Percentiles rank a stretch among this genome's conserved stretches.
Conservation (phyloP, 352 stramenopile genomes). For the Peronospora farinosa region DNA sequence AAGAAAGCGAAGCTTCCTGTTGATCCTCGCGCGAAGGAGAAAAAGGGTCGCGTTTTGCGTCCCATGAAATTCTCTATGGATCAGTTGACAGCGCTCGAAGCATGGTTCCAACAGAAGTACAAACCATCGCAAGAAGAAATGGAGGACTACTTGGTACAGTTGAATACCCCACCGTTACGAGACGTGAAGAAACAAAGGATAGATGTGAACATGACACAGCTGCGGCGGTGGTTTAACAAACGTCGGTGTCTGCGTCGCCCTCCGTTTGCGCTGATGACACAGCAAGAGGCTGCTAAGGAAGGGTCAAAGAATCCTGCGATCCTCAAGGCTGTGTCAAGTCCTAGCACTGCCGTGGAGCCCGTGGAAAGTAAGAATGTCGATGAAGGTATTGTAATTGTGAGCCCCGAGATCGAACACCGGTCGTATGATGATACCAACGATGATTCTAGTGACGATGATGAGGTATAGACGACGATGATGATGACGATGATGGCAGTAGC, state of each 20-base stretch:
- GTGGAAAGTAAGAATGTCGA: slow-evolving; percentile 25
- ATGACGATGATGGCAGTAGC: slow-evolving; percentile 29
- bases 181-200: slow-evolving; percentile 65
- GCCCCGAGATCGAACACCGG: slow-evolving; percentile 27
- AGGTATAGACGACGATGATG: slow-evolving; percentile 29
- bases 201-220: slow-evolving; percentile 83
- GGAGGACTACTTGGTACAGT: slow-evolving; percentile 59
- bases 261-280: slow-evolving; percentile 79
- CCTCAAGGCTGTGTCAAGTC: slow-evolving; percentile 26
- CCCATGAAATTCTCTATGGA: slow-evolving; percentile 86
- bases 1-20: slow-evolving; percentile 30
- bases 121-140: slow-evolving; percentile 77
- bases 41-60: slow-evolving; percentile 58
- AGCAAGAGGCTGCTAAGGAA: slow-evolving; percentile 59
- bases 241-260: slow-evolving; percentile 71
- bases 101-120: slow-evolving; percentile 85
- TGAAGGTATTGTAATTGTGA: slow-evolving; percentile 25
- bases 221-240: slow-evolving; percentile 85
- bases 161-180: slow-evolving; percentile 66
- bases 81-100: slow-evolving; percentile 69
- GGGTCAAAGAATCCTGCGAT: slow-evolving; percentile 38
- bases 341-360: slow-evolving; percentile 20
- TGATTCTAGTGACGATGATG: slow-evolving; percentile 37
- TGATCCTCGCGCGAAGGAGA: slow-evolving; percentile 47
- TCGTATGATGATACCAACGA: slow-evolving; percentile 50